Evolutionary conservation across 2,329 filamentous ascomycete species (phyloP).

Genomic region (Nectriaceae sp.): DNA sequence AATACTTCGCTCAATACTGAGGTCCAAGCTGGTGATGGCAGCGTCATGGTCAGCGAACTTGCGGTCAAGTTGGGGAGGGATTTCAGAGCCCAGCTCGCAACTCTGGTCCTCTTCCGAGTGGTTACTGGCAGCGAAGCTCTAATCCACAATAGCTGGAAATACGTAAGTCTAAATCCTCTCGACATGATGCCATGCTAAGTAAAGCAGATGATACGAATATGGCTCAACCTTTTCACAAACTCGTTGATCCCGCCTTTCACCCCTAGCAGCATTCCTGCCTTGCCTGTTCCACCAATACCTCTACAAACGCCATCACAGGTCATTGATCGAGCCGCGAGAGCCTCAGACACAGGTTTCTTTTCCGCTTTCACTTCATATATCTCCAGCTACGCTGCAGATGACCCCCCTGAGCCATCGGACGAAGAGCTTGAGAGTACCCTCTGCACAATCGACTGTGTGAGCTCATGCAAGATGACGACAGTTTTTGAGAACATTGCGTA

Average conservation of each 20-base stretch:
- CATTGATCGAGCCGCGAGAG: constrained; percentile 81
- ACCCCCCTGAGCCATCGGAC: constrained; percentile 94
- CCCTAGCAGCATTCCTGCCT: constrained; percentile 58
- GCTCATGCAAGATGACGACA: constrained; percentile 80
- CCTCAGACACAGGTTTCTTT: constrained; percentile 81
- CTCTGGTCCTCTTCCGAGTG: constrained; percentile 91
- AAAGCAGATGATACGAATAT: constrained; percentile 78
- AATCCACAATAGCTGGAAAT: constrained; percentile 75
- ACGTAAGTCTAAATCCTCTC: constrained; percentile 57
- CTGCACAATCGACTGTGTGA: constrained; percentile 91
- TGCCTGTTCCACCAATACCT: constrained; percentile 80
- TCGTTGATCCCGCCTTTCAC: constrained; percentile 86
- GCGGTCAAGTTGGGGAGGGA: constrained; percentile 94
- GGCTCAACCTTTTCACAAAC: constrained; percentile 95
- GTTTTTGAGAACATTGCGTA: constrained; percentile 83
- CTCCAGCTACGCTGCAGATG: constrained; percentile 97
- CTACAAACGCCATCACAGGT: constrained; percentile 89
- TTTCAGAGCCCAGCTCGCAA: constrained; percentile 90
- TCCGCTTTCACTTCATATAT: constrained; percentile 96
- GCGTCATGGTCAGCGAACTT: constrained; percentile 97
- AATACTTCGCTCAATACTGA: constrained; percentile 93
- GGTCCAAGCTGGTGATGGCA: constrained; percentile 87
- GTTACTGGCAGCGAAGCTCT: constrained; percentile 81
- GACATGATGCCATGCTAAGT: constrained; percentile 16
- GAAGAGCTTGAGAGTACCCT: constrained; percentile 96